Evolutionary conservation across 345 rosid genomes (phyloP).

Genomic region (Pistacia integerrima): DNA sequence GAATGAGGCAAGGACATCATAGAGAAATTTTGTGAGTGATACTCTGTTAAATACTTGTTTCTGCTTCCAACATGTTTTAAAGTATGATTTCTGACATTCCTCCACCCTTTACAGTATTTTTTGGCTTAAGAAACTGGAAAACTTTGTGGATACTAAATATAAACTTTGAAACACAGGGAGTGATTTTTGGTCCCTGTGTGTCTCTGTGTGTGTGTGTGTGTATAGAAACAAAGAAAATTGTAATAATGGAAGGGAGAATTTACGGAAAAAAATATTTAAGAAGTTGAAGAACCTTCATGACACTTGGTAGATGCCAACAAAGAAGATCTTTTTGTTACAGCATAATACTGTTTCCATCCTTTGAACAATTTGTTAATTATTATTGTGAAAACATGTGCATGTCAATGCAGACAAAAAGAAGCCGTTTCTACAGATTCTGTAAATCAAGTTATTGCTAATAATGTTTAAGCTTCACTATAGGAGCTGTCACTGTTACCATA

Average conservation of each 20-base stretch:
- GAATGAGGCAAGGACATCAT: neutral
- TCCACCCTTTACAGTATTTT: neutral
- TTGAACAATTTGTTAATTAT: neutral
- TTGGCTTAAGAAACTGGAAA: neutral
- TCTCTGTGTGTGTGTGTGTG: too few relatives aligned
- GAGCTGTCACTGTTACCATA: neutral
- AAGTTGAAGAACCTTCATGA: neutral
- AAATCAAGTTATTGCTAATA: neutral
- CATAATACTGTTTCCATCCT: neutral
- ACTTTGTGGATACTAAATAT: neutral
- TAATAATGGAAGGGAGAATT: neutral
- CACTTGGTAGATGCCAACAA: neutral
- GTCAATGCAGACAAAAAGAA: neutral
- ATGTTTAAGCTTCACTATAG: neutral
- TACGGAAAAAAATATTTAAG: too few relatives aligned
- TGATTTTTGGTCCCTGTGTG: too few relatives aligned
- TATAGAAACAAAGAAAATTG: neutral
- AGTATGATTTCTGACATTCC: conserved; percentile 2
- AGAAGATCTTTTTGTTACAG: neutral
- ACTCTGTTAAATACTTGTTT: neutral
- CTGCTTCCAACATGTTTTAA: neutral
- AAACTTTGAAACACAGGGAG: neutral
- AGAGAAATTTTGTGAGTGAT: neutral
- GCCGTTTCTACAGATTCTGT: neutral
- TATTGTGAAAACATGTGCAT: neutral